phyloP scores from a whole-genome alignment of 495 filamentous ascomycete species.

The Hypoxylon fuscum region DNA sequence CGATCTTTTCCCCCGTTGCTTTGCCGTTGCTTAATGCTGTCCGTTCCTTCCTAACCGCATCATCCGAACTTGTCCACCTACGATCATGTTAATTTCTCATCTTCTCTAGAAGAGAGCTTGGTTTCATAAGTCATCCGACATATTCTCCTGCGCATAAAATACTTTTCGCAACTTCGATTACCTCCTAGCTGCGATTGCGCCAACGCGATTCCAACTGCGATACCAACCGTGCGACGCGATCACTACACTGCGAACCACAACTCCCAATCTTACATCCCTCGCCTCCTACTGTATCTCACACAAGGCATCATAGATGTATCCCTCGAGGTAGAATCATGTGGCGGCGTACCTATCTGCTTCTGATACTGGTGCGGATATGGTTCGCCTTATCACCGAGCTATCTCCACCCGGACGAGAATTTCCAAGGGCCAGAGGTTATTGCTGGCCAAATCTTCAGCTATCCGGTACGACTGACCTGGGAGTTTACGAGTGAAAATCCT shows the following conservation, averaged over 20 bases:
- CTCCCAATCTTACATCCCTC: slow-evolving; percentile 1
- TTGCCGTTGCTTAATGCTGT: too few species aligned
- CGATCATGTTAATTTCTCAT: too few species aligned
- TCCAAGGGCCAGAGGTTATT: slow-evolving; percentile 96
- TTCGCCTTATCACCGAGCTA: slow-evolving; percentile 95
- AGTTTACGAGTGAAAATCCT: slow-evolving; percentile 85
- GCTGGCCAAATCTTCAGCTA: slow-evolving; percentile 94
- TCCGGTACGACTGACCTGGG: slow-evolving; percentile 88
- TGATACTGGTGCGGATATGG: slow-evolving; percentile 88
- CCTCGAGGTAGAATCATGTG: slow-evolving; percentile 69
- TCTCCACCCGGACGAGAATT: slow-evolving; percentile 97
- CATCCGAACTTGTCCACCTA: too few species aligned
- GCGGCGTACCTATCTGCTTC: slow-evolving; percentile 86
- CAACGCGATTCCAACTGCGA: neutral
- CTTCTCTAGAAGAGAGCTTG: too few species aligned
- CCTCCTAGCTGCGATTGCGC: neutral
- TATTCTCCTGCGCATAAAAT: too few species aligned
- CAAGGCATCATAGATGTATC: slow-evolving; percentile 27
- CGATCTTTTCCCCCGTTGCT: too few species aligned
- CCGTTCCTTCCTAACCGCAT: too few species aligned
- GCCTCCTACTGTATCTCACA: slow-evolving; percentile 13
- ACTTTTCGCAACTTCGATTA: slow-evolving; percentile 8
- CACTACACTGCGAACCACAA: neutral
- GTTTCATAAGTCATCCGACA: too few species aligned
- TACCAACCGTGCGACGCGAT: neutral